Base-by-base conservation (phyloP, 441 rosid species). In the Francoa sonchifolia region DNA sequence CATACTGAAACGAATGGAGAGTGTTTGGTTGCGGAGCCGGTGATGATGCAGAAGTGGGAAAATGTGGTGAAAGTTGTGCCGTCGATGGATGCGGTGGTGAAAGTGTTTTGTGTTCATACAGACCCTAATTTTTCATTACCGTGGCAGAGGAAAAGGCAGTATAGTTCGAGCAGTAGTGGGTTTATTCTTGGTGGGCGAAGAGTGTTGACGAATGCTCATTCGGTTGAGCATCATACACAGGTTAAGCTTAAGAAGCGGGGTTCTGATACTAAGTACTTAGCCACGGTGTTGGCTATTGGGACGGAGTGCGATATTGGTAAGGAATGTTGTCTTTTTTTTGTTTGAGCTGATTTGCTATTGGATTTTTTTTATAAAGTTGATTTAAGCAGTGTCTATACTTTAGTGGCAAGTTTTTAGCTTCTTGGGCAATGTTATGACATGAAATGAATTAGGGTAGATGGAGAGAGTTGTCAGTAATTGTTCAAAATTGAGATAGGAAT, bases 51-150 rank as follows among this genome's bases (percentile, higher is more conserved):
- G 34, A 16, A 39, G 47, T 50, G 57, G 50, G 57, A 61, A 10
- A 52, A 57, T 19, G 57, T 43, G 11, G 52, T 36, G 41, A 62
- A 65, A 42, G 63, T 54, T 17, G 59, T 68, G n/a, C 69, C 54
- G n/a, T 77, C 77, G 1, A 89, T 85, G 98, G 94, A 89, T 19
- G 72, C 96, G 6, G 94, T 85, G 6, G 96, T 89, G 43, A 89
- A 79, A 54, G 94, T 89, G 31, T 79, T 85, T 30, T 89, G 97
- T 15, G 97, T 85, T 45, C 97, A 85, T 20, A 77, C 94, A 6
- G 77, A 85, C 55, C 96, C 96, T 4, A 85, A 89, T 60, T 84
- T 75, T 67, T 89, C 97, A 1, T 60, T 82, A 0, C 80, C 95
- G 3, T 85, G 96, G 97, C 94, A 85, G 62, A 70, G 83, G 62